Evolutionary conservation across 2,329 filamentous ascomycete species (phyloP), one percentile per base, ranked within the genome.

Genomic region (Aspergillus bombycis): DNA sequence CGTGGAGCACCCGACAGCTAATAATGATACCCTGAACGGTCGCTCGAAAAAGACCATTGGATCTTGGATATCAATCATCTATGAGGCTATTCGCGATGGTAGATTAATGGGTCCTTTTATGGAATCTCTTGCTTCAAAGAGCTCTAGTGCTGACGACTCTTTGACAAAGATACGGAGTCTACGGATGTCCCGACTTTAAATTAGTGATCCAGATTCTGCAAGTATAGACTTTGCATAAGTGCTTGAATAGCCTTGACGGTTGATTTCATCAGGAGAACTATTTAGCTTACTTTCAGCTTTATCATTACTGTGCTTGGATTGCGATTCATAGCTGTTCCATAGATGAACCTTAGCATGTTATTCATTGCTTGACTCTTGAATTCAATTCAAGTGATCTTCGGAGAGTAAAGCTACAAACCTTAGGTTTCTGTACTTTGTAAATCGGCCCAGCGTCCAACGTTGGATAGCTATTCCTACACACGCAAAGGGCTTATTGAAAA

Each of bases 11-110:
- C 70, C 70, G 3, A 62, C 65, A 2, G 30, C 52, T 7, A 52
- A 62, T 1, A 48, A 57, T 16, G 58, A 67, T 16, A 57, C 60
- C 26, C 36, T 65, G 48, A 62, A 65, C 32, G 67, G 63, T 7
- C 65, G 71, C 5, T 32, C 48, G 12, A 73, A 70, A 58, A 72
- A 70, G 61, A 74, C 72, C 0, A 66, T 74, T 26, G 72, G 72
- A 5, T 71, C 71, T 3, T 68, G 67, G 65, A 64, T 73, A 52
- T 68, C 66, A 12, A 65, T 67, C 11, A 71, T 73, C 57, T 73
- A 72, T 57, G 64, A 67, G 50, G 66, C 65, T 5, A 32, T 72
- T n/a, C 53, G 67, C 7, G 52, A 66, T 23, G 71, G 69, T 3
- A 45, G 64, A 9, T 14, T 68, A 4, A 58, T 58, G 28, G 55